Evolutionary conservation across 345 rosid genomes (phyloP), one percentile per base, ranked within the genome.

Genomic region (Camelina hispida): DNA sequence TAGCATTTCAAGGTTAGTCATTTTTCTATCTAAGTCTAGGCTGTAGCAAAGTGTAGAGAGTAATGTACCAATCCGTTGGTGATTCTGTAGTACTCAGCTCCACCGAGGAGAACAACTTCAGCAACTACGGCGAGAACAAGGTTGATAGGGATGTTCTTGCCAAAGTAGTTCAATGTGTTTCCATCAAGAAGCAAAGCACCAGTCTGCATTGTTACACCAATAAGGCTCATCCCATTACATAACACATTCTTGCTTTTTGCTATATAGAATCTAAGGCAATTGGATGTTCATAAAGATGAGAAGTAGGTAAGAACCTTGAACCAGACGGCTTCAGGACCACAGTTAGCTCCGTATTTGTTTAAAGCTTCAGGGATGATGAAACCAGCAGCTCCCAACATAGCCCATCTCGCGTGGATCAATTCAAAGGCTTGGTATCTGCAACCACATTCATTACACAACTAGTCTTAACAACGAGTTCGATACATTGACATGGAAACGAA

Each of bases 271-370:
- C 32, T 17, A 56, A 30, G 35, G n/a, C 2, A 64, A 56, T 9
- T 30, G 10, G 18, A 48, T 35, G 7, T 11, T 44, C 0, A 38
- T 4, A 23, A 3, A 40, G n/a, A 71, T 38, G 23, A 66, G 32
- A 46, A 60, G 44, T 15, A 56, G 35, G 13, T 0, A 61, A 35
- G 16, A 62, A 93, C 96, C 97, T 90, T 91, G 76, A 94, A 94
- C 98, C 97, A 90, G 54, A 91, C 97, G 2, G 98, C 98, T 86
- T 94, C 97, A 37, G 98, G 98, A 10, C 98, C 97, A 18, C 98
- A 94, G 86, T 91, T 90, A 67, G 98, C 98, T 6, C 98, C 98
- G 25, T 72, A 94, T 81, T 94, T 94, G 93, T 94, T 91, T 61
- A 87, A 90, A 48, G 96, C 96, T 84, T 94, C 97, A 30, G 97